Conservation (phyloP, 2,329 filamentous ascomycete genomes). For the Penicillium janthinellum region DNA sequence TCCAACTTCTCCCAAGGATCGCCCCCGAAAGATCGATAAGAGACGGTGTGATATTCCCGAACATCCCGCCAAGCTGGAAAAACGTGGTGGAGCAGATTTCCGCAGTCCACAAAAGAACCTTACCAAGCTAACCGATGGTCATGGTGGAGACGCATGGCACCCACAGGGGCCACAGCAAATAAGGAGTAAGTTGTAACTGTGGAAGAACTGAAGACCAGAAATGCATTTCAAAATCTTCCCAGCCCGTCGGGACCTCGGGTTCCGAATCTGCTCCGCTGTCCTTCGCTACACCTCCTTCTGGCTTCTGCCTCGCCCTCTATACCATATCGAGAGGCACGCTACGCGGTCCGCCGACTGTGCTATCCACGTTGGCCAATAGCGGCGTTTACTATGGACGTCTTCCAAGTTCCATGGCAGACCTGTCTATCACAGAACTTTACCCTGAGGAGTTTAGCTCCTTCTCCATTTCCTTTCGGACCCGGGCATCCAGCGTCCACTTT, state of each 20-base stretch:
- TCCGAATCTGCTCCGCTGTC: constrained; percentile 12
- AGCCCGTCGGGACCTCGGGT: constrained; percentile 11
- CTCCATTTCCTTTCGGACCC: constrained; percentile 10
- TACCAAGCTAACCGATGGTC: constrained; percentile 15
- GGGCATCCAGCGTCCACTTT: constrained; percentile 7
- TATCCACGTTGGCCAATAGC: constrained; percentile 7
- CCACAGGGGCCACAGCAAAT: constrained; percentile 6
- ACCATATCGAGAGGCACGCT: constrained; percentile 9
- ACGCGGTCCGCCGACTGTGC: not conserved
- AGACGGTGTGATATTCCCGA: not conserved
- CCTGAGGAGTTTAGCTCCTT: not conserved
- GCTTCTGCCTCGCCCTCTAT: not conserved
- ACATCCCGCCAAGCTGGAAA: not conserved
- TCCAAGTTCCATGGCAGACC: not conserved
- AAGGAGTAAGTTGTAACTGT: not conserved
- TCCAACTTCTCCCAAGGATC: not conserved
- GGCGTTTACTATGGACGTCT: not conserved
- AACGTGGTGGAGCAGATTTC: constrained; percentile 7
- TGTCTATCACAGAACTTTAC: not conserved
- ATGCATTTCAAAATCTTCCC: too few species aligned
- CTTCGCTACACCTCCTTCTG: not conserved
- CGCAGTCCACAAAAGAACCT: not conserved
- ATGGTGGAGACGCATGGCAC: not conserved
- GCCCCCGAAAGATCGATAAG: constrained; percentile 5
- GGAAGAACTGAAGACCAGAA: too few species aligned